Evolutionary conservation across 192 early-diverging fungal species (phyloP).

Genomic region (Backusella australiensis): DNA sequence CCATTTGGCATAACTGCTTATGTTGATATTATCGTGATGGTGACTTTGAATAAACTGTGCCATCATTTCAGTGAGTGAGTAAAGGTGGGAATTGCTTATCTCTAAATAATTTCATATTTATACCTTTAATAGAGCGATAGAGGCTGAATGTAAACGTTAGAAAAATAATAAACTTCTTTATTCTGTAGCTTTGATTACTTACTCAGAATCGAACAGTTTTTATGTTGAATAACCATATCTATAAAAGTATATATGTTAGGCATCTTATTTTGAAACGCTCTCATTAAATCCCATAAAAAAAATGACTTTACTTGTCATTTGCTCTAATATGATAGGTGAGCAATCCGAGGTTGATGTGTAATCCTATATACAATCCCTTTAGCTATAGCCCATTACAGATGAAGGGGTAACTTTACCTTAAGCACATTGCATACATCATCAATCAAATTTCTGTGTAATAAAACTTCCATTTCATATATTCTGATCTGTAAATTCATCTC

Average conservation of each 20-base stretch:
- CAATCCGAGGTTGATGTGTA: neutral
- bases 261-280: neutral
- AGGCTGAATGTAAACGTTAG: neutral
- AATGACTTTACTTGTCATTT: neutral
- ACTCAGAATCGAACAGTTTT: neutral
- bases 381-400: neutral
- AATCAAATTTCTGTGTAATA: neutral
- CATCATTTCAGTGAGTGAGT: neutral
- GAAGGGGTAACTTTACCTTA: neutral
- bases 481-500: neutral
- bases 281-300: neutral
- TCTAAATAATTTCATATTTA: neutral
- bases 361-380: neutral
- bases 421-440: neutral
- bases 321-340: neutral
- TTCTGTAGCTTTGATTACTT: neutral
- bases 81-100: neutral
- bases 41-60: neutral
- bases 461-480: neutral
- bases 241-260: neutral
- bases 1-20: neutral
- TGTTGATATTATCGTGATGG: neutral
- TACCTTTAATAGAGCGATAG: neutral
- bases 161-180: neutral
- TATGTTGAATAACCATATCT: neutral